phyloP scores from a whole-genome alignment of 768 basidiomycete species.

The Lactarius tabidus region DNA sequence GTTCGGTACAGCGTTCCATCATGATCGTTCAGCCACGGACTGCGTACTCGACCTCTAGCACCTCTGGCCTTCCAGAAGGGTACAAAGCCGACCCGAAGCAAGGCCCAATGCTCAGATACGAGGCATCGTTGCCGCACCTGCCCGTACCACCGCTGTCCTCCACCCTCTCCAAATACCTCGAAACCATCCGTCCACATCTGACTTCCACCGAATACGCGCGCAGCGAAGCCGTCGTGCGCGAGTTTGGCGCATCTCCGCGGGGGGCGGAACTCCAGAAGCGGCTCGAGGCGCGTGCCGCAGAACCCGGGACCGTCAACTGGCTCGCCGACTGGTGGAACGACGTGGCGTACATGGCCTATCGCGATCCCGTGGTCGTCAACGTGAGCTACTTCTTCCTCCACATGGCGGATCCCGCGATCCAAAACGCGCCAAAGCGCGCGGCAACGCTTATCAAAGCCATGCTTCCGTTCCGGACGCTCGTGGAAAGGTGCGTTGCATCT shows the following conservation, averaged over 20 bases:
- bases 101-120: conserved; percentile 67
- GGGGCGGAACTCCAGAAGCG: conserved; percentile 72
- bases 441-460: conserved; percentile 82
- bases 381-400: conserved; percentile 97
- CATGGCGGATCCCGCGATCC: conserved; percentile 53
- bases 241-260: conserved; percentile 67
- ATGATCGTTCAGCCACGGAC: conserved; percentile 2
- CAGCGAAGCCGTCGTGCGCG: conserved; percentile 55
- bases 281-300: conserved; percentile 67
- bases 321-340: conserved; percentile 99
- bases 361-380: conserved; percentile 86
- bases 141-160: conserved; percentile 83
- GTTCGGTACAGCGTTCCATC: conserved; percentile 10
- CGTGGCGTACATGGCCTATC: conserved; percentile 78
- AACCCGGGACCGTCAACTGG: conserved; percentile 67
- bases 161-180: conserved; percentile 85
- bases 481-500: conserved; percentile 55
- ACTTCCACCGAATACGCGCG: conserved; percentile 55
- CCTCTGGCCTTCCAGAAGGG: conserved; percentile 36
- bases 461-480: conserved; percentile 77
- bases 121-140: conserved; percentile 66
- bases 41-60: background rate
- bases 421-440: conserved; percentile 64
- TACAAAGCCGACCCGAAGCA: conserved; percentile 54
- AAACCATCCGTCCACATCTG: conserved; percentile 75